phyloP scores from a whole-genome alignment of 495 filamentous ascomycete genomes.

The Talaromyces proteolyticus region DNA sequence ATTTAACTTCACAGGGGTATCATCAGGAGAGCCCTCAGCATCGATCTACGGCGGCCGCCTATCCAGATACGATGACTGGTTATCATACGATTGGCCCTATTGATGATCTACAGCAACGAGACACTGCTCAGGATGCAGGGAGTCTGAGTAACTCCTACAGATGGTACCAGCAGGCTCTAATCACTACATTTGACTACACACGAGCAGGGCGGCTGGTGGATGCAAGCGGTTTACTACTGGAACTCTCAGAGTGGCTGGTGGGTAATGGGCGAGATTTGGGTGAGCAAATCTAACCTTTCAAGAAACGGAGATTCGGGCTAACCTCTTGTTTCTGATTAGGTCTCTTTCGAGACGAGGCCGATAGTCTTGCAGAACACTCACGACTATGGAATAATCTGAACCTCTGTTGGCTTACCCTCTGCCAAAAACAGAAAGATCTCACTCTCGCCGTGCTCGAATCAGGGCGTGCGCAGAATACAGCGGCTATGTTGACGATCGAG shows the following conservation, averaged over 20 bases:
- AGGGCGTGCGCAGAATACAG: constrained; percentile 51
- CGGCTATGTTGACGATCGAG: constrained; percentile 58
- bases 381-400: constrained; percentile 95
- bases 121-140: constrained; percentile 23
- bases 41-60: too few species aligned
- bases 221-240: constrained; percentile 65
- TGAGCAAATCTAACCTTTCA: constrained; percentile 43
- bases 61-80: too few species aligned
- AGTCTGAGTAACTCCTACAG: constrained; percentile 60
- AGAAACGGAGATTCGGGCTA: constrained; percentile 9
- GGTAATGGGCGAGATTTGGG: constrained; percentile 77
- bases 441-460: constrained; percentile 50
- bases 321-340: constrained; percentile 45
- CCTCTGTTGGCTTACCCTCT: constrained; percentile 81
- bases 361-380: constrained; percentile 62
- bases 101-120: constrained; percentile 12
- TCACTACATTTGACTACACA: constrained; percentile 69
- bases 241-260: constrained; percentile 81
- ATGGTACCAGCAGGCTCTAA: constrained; percentile 67
- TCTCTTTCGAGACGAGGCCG: constrained; percentile 69
- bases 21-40: constrained; percentile 40
- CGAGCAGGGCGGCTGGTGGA: constrained; percentile 66
- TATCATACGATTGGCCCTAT: too few species aligned
- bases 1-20: constrained; percentile 52
- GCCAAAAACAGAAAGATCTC: constrained; percentile 84